A percentile compares a stretch with the other conserved stretches of the same genome.
Conservation (phyloP, 352 stramenopile species). For the Globisporangium recalcitrans region DNA sequence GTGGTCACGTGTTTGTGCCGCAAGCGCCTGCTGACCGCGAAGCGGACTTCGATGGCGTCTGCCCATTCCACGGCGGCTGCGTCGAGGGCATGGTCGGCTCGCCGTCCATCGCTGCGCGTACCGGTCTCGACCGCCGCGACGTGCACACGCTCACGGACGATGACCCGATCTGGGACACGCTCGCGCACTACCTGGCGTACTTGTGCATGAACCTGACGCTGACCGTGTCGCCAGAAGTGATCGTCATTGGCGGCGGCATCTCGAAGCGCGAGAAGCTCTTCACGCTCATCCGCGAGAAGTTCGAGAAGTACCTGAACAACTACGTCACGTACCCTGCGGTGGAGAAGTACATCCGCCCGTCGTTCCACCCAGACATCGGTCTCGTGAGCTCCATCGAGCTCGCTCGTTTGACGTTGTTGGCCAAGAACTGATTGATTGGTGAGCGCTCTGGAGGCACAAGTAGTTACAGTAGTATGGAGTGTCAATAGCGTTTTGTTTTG, state of each 20-base stretch:
- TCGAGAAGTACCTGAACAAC: conserved; percentile 68
- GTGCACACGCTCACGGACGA: conserved; percentile 81
- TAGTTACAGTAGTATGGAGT: conserved; percentile 1
- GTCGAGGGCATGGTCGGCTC: conserved; percentile 91
- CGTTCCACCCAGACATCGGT: conserved; percentile 77
- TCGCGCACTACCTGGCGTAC: conserved; percentile 94
- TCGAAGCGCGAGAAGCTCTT: conserved; percentile 89
- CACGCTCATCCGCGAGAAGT: conserved; percentile 75
- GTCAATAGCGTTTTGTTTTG: conserved; percentile 16
- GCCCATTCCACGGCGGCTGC: conserved; percentile 89
- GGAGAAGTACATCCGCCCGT: conserved; percentile 74
- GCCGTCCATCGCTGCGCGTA: conserved; percentile 87
- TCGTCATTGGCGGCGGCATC: conserved; percentile 94
- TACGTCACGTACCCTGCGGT: conserved; percentile 74
- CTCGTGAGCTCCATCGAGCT: conserved; percentile 83
- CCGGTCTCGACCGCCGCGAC: conserved; percentile 62
- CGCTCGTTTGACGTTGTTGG: conserved; percentile 52
- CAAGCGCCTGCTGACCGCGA: conserved; percentile 67
- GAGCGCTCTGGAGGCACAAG: conserved; percentile 1
- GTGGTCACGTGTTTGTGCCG: conserved; percentile 76
- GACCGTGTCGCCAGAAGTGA: conserved; percentile 90
- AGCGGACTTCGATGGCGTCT: conserved; percentile 73
- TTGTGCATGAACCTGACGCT: conserved; percentile 93
- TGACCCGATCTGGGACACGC: conserved; percentile 89
- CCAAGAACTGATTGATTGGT: conserved; percentile 11